phyloP scores from a whole-genome alignment of 2,329 filamentous ascomycete species.

The Paracorniculantispora psalliotae region DNA sequence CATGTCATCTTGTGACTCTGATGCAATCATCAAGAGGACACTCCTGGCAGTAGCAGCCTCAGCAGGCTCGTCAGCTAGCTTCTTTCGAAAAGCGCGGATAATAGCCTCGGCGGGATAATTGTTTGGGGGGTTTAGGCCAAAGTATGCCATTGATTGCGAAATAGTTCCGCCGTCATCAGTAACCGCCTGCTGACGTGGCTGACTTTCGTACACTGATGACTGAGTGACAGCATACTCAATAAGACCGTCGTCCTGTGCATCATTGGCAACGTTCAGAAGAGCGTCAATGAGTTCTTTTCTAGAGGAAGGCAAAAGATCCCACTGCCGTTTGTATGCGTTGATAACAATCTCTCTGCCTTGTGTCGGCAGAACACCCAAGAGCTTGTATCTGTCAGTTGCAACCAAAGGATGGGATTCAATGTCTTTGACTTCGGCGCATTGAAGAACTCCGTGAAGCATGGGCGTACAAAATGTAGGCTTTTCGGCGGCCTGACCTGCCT shows the following conservation, averaged over 20 bases:
- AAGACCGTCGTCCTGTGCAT: slow-evolving; percentile 29
- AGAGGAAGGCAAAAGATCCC: slow-evolving; percentile 30
- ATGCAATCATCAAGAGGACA: slow-evolving; percentile 32
- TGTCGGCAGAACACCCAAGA: slow-evolving; percentile 34
- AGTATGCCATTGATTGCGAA: slow-evolving; percentile 29
- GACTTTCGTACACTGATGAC: slow-evolving; percentile 36
- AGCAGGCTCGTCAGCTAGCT: slow-evolving; percentile 27
- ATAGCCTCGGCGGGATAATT: slow-evolving; percentile 31
- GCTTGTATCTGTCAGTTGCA: slow-evolving; percentile 29
- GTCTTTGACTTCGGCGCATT: slow-evolving; percentile 26
- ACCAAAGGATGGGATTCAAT: slow-evolving; percentile 25
- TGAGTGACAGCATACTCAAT: slow-evolving; percentile 34
- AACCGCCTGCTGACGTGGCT: slow-evolving; percentile 24
- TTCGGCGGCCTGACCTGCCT: slow-evolving; percentile 28
- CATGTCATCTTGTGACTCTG: slow-evolving; percentile 28
- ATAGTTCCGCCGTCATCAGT: slow-evolving; percentile 28
- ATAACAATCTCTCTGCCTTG: slow-evolving; percentile 31
- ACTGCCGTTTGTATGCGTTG: slow-evolving; percentile 37
- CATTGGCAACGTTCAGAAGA: slow-evolving; percentile 31
- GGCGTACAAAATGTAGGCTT: slow-evolving; percentile 25
- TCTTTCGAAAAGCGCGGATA: slow-evolving; percentile 31
- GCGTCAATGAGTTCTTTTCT: slow-evolving; percentile 28
- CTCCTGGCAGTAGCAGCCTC: slow-evolving; percentile 27
- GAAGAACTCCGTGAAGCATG: slow-evolving; percentile 28
- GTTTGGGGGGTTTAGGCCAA: slow-evolving; percentile 32